These are phyloP conservation scores for Coleophoma eucalyptorum DNA, from an alignment of 2,329 filamentous ascomycete genomes.

Conservation along the genomic window DNA sequence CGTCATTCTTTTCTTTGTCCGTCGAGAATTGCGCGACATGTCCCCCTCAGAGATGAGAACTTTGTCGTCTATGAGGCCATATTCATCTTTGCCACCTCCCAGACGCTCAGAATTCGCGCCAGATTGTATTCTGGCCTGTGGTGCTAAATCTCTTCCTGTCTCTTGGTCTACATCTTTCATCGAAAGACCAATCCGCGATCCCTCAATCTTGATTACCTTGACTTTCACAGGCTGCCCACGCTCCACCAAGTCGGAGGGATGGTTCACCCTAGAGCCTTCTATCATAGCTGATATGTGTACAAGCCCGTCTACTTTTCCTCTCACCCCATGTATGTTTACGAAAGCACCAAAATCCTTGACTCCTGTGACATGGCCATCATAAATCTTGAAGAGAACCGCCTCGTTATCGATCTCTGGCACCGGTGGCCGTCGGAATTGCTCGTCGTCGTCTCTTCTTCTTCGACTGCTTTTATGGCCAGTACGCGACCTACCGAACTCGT, in stretches of 20 bases:
- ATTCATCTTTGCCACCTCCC: conserved; percentile 61
- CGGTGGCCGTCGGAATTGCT: conserved; percentile 62
- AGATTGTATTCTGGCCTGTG: conserved; percentile 74
- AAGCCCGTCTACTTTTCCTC: conserved; percentile 84
- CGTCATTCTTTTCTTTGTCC: conserved; percentile 86
- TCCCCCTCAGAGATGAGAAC: conserved; percentile 63
- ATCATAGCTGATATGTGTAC: conserved; percentile 91
- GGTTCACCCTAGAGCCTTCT: conserved; percentile 80
- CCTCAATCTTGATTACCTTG: conserved; percentile 86
- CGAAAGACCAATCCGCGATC: conserved; percentile 76
- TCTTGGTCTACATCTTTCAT: conserved; percentile 98
- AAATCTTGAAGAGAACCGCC: conserved; percentile 81
- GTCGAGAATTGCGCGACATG: conserved; percentile 45
- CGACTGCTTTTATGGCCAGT: conserved; percentile 37
- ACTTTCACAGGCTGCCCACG: conserved; percentile 84
- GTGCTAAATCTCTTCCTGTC: conserved; percentile 78
- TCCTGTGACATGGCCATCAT: conserved; percentile 84
- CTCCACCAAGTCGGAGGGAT: conserved; percentile 83
- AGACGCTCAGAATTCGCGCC: conserved; percentile 87
- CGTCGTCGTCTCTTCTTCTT: conserved; percentile 42
- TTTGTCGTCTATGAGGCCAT: conserved; percentile 42
- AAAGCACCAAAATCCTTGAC: conserved; percentile 96
- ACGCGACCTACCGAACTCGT: conserved; percentile 52
- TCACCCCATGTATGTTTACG: conserved; percentile 84
- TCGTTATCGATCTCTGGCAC: conserved; percentile 75